Evolutionary conservation across 129 eudicot species (phyloP).

Genomic region (Artemisia annua): DNA sequence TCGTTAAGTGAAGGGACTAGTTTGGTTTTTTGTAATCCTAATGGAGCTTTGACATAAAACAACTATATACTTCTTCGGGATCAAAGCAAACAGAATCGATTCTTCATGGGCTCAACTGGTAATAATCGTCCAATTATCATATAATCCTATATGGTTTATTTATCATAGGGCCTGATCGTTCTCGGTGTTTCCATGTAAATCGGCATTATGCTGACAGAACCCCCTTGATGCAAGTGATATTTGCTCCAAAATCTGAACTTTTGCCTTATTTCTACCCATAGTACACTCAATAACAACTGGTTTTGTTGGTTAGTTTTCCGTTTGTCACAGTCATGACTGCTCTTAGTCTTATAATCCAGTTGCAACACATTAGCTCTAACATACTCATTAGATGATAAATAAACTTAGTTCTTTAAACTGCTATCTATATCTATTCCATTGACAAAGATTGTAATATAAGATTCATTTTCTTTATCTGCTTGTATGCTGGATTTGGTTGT

Average conservation of each 20-base stretch:
- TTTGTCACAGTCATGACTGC: not conserved
- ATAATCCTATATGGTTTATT: conserved; percentile 6
- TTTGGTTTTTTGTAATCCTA: not conserved
- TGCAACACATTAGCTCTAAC: not conserved
- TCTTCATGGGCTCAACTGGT: conserved; percentile 9
- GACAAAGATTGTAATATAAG: too few relatives aligned
- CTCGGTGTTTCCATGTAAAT: not conserved
- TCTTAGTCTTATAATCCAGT: conserved; percentile 8
- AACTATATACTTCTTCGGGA: conserved; percentile 1
- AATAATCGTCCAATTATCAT: conserved; percentile 7
- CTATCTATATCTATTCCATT: too few relatives aligned
- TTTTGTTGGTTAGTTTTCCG: conserved; percentile 10
- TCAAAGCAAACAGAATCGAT: not conserved
- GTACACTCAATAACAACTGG: conserved; percentile 8
- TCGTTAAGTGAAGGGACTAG: not conserved
- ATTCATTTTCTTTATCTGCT: too few relatives aligned
- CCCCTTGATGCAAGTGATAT: conserved; percentile 14
- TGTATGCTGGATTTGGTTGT: too few relatives aligned
- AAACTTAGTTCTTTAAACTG: too few relatives aligned
- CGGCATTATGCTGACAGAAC: conserved; percentile 5
- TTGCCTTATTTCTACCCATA: conserved; percentile 2
- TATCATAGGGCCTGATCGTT: not conserved
- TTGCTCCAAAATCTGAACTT: conserved; percentile 27
- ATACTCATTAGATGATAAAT: too few relatives aligned
- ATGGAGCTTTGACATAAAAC: too few relatives aligned